phyloP scores from a whole-genome alignment of 2,329 filamentous ascomycete genomes.

The Gyromitra esculenta region DNA sequence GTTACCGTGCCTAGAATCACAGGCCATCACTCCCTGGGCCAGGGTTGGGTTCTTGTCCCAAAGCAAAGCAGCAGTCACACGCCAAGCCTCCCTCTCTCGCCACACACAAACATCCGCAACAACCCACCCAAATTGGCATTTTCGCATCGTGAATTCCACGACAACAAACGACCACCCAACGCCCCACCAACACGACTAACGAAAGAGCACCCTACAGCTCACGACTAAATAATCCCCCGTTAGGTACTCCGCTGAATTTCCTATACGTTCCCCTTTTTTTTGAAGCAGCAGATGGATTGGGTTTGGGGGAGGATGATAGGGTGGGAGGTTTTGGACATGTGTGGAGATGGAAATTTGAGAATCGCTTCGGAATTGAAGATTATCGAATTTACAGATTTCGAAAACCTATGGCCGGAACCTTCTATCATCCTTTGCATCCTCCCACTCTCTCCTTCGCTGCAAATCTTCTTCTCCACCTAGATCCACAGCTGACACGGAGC shows the following conservation, averaged over 20 bases:
- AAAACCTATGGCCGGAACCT: not conserved
- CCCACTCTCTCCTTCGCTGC: not conserved
- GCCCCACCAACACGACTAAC: conserved; percentile 32
- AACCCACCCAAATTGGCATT: conserved; percentile 11
- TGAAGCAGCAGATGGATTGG: not conserved
- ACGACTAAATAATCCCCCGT: conserved; percentile 15
- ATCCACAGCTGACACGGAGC: conserved; percentile 13
- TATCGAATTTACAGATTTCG: conserved; percentile 1
- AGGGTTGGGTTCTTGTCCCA: not conserved
- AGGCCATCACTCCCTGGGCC: conserved; percentile 4
- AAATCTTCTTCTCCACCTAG: not conserved
- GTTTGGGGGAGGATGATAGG: not conserved
- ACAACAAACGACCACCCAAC: conserved; percentile 43
- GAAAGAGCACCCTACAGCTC: conserved; percentile 27
- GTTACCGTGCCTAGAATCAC: conserved; percentile 6
- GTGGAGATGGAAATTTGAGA: not conserved
- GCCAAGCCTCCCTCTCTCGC: conserved; percentile 14
- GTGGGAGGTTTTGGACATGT: not conserved
- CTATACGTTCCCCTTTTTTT: not conserved
- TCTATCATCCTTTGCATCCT: not conserved
- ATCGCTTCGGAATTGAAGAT: conserved; percentile 18
- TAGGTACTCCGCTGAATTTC: conserved; percentile 34
- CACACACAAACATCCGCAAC: conserved; percentile 22
- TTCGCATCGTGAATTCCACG: conserved; percentile 20
- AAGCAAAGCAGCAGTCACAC: conserved; percentile 34